These are phyloP conservation scores for Globisporangium emineosum DNA, from an alignment of 352 stramenopile species.

Conservation along the genomic window DNA sequence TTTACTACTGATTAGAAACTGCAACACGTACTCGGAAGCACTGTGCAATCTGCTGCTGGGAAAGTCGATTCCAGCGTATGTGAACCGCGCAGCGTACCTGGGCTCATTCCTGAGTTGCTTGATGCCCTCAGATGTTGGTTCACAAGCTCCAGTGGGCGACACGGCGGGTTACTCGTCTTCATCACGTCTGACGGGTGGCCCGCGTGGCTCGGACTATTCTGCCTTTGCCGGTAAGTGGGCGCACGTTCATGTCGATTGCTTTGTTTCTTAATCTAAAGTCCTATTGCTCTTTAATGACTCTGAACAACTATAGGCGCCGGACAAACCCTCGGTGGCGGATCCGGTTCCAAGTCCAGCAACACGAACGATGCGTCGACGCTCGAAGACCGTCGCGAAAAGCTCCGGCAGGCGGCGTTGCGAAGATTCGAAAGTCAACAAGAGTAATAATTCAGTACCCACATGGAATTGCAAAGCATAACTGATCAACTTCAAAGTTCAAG, in stretches of 20 bases:
- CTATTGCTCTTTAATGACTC: neutral
- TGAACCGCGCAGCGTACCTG: slow-evolving; percentile 94
- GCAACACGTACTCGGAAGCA: slow-evolving; percentile 93
- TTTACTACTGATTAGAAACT: slow-evolving; percentile 60
- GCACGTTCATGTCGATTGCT: neutral
- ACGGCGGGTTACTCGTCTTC: neutral
- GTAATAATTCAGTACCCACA: slow-evolving; percentile 10
- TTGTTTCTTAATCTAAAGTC: neutral
- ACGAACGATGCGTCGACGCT: slow-evolving; percentile 26
- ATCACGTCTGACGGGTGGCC: slow-evolving; percentile 17
- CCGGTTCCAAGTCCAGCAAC: slow-evolving; percentile 12
- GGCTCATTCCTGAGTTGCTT: slow-evolving; percentile 86
- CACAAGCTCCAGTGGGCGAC: slow-evolving; percentile 57
- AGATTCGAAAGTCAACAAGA: slow-evolving; percentile 34
- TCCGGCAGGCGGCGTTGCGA: slow-evolving; percentile 57
- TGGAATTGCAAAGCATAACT: slow-evolving; percentile 7
- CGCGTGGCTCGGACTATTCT: slow-evolving; percentile 44
- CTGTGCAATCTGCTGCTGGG: slow-evolving; percentile 78
- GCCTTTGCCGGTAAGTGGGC: slow-evolving; percentile 54
- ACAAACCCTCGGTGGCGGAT: slow-evolving; percentile 28
- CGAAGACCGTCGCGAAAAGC: slow-evolving; percentile 60
- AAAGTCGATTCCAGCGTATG: slow-evolving; percentile 82
- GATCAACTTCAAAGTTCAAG: neutral
- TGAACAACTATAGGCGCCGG: slow-evolving; percentile 34
- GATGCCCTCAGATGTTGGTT: slow-evolving; percentile 48